Evolutionary conservation across 768 basidiomycete genomes (phyloP).

Genomic region (Suillus subaureus): DNA sequence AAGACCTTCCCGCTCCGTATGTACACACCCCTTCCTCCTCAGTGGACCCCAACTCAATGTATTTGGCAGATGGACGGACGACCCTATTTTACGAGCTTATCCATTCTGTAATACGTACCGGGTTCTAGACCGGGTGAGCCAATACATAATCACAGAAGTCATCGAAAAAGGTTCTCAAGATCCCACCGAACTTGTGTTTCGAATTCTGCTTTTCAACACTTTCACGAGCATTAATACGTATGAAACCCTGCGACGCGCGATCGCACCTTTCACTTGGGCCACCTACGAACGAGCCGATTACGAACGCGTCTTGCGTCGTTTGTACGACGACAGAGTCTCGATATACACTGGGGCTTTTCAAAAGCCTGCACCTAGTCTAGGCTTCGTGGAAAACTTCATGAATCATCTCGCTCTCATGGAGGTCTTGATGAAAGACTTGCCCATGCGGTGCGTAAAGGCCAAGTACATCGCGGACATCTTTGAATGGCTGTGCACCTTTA

Average conservation of each 20-base stretch:
- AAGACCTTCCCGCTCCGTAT: conserved; percentile 53
- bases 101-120: conserved; percentile 79
- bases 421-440: conserved; percentile 60
- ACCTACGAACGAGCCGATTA: conserved; percentile 57
- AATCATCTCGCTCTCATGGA: conserved; percentile 69
- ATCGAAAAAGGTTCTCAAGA: conserved; percentile 67
- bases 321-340: conserved; percentile 38
- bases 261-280: conserved; percentile 65
- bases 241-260: conserved; percentile 52
- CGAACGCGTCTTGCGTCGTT: conserved; percentile 48
- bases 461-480: conserved; percentile 64
- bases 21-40: conserved; percentile 23
- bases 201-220: conserved; percentile 68
- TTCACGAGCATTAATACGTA: conserved; percentile 78
- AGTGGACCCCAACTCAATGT: conserved; percentile 1
- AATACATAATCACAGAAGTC: conserved; percentile 69
- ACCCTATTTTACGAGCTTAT: conserved; percentile 54
- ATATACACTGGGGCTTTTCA: conserved; percentile 76
- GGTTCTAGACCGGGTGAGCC: conserved; percentile 68
- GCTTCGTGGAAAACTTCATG: conserved; percentile 45
- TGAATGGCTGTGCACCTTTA: conserved; percentile 58
- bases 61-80: conserved; percentile 65
- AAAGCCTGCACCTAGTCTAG: conserved; percentile 66
- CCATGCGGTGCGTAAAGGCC: conserved; percentile 48
- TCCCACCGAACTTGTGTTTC: conserved; percentile 66